These are phyloP conservation scores for Colletotrichum melonis DNA, from an alignment of 2,329 filamentous ascomycete species.

Conservation along the genomic window DNA sequence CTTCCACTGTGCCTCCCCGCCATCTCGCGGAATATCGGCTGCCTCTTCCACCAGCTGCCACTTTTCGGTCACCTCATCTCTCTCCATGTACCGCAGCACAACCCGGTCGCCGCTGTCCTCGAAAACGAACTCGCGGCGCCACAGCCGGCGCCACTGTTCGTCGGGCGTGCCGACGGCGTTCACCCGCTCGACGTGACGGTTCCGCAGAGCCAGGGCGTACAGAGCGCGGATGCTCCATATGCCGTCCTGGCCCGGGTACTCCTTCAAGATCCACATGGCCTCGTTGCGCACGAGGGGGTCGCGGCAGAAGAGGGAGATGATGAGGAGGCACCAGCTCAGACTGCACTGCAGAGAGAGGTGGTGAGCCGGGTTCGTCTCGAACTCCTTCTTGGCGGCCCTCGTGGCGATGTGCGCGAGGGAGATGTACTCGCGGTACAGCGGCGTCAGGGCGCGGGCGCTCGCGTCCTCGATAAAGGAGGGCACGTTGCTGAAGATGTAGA, in stretches of 20 bases:
- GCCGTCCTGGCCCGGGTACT: slow-evolving; percentile 48
- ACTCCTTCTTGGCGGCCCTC: slow-evolving; percentile 30
- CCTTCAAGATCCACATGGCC: slow-evolving; percentile 44
- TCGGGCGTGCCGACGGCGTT: slow-evolving; percentile 41
- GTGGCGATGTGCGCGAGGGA: slow-evolving; percentile 44
- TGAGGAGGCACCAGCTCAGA: slow-evolving; percentile 40
- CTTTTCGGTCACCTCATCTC: slow-evolving; percentile 38
- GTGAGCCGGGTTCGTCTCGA: slow-evolving; percentile 38
- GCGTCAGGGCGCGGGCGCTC: slow-evolving; percentile 39
- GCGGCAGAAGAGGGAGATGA: slow-evolving; percentile 44
- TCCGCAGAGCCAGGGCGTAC: slow-evolving; percentile 42
- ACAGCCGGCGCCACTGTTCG: slow-evolving; percentile 47
- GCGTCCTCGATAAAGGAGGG: slow-evolving; percentile 40
- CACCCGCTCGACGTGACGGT: slow-evolving; percentile 41
- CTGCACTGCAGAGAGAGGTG: slow-evolving; percentile 44
- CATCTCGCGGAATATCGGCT: slow-evolving; percentile 43
- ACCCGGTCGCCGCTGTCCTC: slow-evolving; percentile 47
- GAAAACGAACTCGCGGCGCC: slow-evolving; percentile 48
- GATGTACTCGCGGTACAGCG: slow-evolving; percentile 47
- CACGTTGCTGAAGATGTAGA: slow-evolving; percentile 44
- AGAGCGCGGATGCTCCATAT: slow-evolving; percentile 44
- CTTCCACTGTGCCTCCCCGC: slow-evolving; percentile 47
- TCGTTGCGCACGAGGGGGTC: slow-evolving; percentile 47
- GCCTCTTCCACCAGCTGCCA: slow-evolving; percentile 53
- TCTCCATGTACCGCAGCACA: slow-evolving; percentile 45